phyloP scores from a whole-genome alignment of 2,329 filamentous ascomycete genomes.

The Phyllosticta capitalensis region DNA sequence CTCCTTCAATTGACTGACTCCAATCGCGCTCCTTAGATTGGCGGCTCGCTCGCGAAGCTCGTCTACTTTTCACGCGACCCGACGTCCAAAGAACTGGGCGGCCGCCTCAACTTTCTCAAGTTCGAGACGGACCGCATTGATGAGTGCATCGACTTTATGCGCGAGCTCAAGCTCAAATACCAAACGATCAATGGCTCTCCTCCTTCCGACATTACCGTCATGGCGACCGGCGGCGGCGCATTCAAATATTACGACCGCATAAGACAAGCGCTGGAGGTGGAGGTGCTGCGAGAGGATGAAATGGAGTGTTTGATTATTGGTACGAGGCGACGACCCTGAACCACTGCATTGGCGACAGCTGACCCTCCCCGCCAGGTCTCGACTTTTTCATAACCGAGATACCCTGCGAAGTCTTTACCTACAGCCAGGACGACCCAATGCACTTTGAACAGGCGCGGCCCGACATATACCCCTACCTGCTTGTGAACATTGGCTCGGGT shows the following conservation, averaged over 20 bases:
- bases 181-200: slow-evolving; percentile 62
- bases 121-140: slow-evolving; percentile 96
- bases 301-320: slow-evolving; percentile 98
- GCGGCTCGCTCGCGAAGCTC: slow-evolving; percentile 88
- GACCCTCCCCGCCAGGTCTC: slow-evolving; percentile 49
- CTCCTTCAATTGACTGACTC: background rate
- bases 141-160: slow-evolving; percentile 86
- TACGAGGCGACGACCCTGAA: slow-evolving; percentile 30
- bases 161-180: slow-evolving; percentile 74
- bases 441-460: slow-evolving; percentile 66
- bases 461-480: slow-evolving; percentile 91
- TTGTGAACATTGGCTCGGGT: slow-evolving; percentile 96
- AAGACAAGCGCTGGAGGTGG: slow-evolving; percentile 69
- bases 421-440: slow-evolving; percentile 76
- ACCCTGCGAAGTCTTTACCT: slow-evolving; percentile 92
- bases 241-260: slow-evolving; percentile 96
- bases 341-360: background rate
- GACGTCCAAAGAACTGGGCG: slow-evolving; percentile 68
- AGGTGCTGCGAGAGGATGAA: slow-evolving; percentile 88
- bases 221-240: slow-evolving; percentile 91
- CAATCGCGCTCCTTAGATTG: slow-evolving; percentile 53
- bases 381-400: slow-evolving; percentile 99
- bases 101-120: slow-evolving; percentile 85
- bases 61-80: slow-evolving; percentile 94
- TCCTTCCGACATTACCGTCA: slow-evolving; percentile 70